Evolutionary conservation across 768 basidiomycete species (phyloP), one percentile per base, ranked within the genome.

Genomic region (Tricholoma furcatifolium): DNA sequence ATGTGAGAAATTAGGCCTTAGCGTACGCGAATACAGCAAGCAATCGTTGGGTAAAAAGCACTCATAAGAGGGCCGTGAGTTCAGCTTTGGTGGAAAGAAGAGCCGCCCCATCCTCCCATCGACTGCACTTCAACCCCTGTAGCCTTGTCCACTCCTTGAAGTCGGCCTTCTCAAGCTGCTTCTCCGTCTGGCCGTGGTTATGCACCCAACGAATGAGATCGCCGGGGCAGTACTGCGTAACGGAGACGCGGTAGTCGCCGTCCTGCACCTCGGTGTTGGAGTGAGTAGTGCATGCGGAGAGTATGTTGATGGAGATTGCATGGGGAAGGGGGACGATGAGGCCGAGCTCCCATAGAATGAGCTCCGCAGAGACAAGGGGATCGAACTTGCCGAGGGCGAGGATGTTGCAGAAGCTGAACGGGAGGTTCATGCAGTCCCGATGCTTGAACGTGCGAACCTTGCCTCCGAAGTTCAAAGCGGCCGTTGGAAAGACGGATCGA

Each of bases 341-440:
- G 15, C 60, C 56, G 0, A 65, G 38, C 23, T 43, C 41, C 23
- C 62, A 67, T 0, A 75, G 42, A 0, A 73, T 51, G 1, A 74
- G 47, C 36, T 74, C 70, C 4, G 70, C 70, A 10, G 70, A 65
- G n/a, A 36, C 54, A 2, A 5, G 58, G 3, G 49, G 58, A 45
- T 72, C 60, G 52, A 65, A 74, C 3, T 46, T 4, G 0, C 73
- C 71, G 0, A 65, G 46, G 0, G 71, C 61, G 4, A 56, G 61
- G n/a, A 74, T 67, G 0, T 59, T 60, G 45, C 70, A 77, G 57
- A 64, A 62, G 0, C 71, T 70, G 24, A 55, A 63, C 0, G 69
- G 55, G 0, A 69, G 46, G 39, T 77, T 76, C 3, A 40, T 44
- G 17, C 23, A 41, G 40, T 76, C 73, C 0, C 55, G 53, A 14